Evolutionary conservation across 2,329 filamentous ascomycete genomes (phyloP).

Genomic region (Monosporascus ibericus): DNA sequence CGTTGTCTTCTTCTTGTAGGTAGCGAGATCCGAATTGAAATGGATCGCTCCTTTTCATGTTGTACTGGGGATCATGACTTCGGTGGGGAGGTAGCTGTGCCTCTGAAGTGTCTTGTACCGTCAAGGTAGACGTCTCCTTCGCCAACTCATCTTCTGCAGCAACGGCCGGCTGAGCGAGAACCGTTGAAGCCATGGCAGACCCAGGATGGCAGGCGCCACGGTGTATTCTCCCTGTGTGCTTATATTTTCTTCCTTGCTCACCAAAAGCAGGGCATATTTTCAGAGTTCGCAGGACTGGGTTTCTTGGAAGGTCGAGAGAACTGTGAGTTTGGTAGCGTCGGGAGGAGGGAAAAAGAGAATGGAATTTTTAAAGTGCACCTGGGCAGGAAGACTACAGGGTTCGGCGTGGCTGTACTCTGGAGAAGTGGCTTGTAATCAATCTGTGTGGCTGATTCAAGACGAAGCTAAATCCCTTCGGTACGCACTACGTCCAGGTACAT

Average conservation of each 20-base stretch:
- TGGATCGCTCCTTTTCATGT: conserved; percentile 81
- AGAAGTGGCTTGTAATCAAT: neutral
- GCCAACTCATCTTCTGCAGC: conserved; percentile 20
- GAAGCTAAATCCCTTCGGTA: no score
- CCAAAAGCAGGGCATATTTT: conserved; percentile 4
- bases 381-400: neutral
- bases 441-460: neutral
- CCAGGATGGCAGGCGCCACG: neutral
- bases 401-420: neutral
- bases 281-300: conserved; percentile 6
- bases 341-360: neutral
- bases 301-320: conserved; percentile 7
- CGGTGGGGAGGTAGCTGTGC: conserved; percentile 50
- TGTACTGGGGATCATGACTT: conserved; percentile 65
- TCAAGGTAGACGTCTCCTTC: conserved; percentile 19
- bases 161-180: conserved; percentile 7
- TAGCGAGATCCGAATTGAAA: conserved; percentile 93
- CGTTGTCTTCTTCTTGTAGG: conserved; percentile 77
- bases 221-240: neutral
- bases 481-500: no score
- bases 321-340: neutral
- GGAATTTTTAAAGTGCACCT: neutral
- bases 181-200: conserved; percentile 15
- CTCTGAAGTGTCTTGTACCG: conserved; percentile 16
- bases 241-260: conserved; percentile 6